Base-by-base conservation (phyloP, 2,329 filamentous ascomycete species). In the Monosporascus sp. region DNA sequence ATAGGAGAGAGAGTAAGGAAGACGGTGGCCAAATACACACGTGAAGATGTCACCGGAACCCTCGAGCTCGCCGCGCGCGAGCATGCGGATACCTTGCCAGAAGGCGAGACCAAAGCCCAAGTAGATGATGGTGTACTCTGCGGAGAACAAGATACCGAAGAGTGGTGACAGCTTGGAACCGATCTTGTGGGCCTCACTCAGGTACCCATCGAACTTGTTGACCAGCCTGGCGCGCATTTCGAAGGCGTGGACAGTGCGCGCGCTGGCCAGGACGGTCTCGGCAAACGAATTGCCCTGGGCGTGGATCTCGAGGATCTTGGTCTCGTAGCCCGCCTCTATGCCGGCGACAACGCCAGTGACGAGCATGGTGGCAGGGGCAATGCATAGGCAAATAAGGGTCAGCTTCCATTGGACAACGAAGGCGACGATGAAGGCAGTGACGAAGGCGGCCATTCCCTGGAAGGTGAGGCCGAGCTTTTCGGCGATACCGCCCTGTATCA, bases 51-150 rank as follows among this genome's bases (percentile, higher is more conserved):
- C 63, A 11, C 74, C 74, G 6, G 68, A 62, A 7, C 67, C 60
- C 1, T 57, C 40, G 26, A 77, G 70, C 51, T 74, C 70, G 14
- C 72, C 72, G 1, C 60, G 61, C 9, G 65, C 60, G 17, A 70
- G 62, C 65, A 76, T 69, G 28, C 61, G 63, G 37, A 75, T 60
- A 8, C 74, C 74, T 52, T 76, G 74, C 74, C 74, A 77, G 50
- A 77, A 77, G 7, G 72, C 71, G 6, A 77, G 65, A 2, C 68
- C 72, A 46, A 73, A 74, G 9, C 73, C 73, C 1, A 70, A 62
- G 40, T 74, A 75, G 46, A 76, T 71, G 52, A 74, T 67, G 47
- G 67, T 68, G 50, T 73, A 76, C 55, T 74, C 68, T 3, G 58
- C 60, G 2, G 68, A 70, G 56, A 74, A 75, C 50, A 76, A 59